Percentiles rank a stretch among this genome's conserved stretches.
These are phyloP conservation scores for Babesia bovis DNA, from an alignment of 169 alveolate genomes.

Conservation along the genomic window DNA sequence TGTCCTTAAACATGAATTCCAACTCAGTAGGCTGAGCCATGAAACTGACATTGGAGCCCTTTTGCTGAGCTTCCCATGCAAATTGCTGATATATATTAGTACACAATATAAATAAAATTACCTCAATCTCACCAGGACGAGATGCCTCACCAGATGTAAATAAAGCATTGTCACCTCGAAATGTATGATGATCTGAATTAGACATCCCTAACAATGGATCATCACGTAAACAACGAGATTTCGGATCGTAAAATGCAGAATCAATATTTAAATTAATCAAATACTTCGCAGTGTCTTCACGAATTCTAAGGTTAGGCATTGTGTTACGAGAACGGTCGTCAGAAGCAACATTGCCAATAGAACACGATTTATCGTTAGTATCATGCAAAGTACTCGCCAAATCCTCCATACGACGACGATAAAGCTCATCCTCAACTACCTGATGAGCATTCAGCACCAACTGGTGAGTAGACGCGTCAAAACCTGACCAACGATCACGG, in stretches of 20 bases:
- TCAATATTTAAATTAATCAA: constrained; percentile 90
- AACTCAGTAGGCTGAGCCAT: constrained; percentile 85
- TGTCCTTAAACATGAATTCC: constrained; percentile 76
- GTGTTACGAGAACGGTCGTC: constrained; percentile 64
- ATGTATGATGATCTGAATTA: constrained; percentile 70
- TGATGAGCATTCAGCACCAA: constrained; percentile 85
- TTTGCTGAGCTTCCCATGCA: constrained; percentile 88
- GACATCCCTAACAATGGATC: constrained; percentile 81
- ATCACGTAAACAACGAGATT: constrained; percentile 93
- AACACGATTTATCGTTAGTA: background rate
- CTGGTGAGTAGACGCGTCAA: constrained; percentile 87
- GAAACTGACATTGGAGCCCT: constrained; percentile 79
- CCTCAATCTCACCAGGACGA: constrained; percentile 78
- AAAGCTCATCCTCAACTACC: constrained; percentile 84
- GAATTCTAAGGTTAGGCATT: constrained; percentile 89
- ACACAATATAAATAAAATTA: background rate
- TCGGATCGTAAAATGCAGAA: constrained; percentile 96
- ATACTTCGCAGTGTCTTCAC: constrained; percentile 97
- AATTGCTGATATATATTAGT: constrained; percentile 58
- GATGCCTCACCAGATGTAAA: constrained; percentile 80
- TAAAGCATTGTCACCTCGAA: constrained; percentile 87
- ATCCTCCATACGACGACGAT: constrained; percentile 79
- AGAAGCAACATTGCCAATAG: background rate
- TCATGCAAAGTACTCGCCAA: constrained; percentile 41
- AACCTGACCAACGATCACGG: constrained; percentile 97